A percentile compares a stretch with the other conserved stretches of the same genome.
phyloP scores from a whole-genome alignment of 75 land plant genomes.

The Pinus albicaulis region DNA sequence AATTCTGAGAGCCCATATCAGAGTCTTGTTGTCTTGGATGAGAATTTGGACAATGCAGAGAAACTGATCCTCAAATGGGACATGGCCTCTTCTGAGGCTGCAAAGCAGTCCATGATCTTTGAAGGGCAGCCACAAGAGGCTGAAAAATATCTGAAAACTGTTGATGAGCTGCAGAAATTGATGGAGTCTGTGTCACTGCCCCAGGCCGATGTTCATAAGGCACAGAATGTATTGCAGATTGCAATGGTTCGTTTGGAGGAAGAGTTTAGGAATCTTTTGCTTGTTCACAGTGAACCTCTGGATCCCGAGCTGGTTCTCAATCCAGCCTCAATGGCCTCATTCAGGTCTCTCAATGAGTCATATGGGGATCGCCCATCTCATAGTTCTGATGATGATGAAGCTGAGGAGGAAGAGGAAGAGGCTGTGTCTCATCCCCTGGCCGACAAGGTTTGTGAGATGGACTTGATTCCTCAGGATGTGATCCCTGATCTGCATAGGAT shows the following conservation, averaged over 20 bases:
- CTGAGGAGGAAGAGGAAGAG: background rate
- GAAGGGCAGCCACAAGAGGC: constrained; percentile 9
- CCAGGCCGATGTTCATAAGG: constrained; percentile 14
- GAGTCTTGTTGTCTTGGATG: constrained; percentile 16
- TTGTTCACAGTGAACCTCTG: constrained; percentile 10
- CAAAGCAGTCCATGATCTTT: constrained; percentile 10
- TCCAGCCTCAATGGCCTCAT: background rate
- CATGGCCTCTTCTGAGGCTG: constrained; percentile 1
- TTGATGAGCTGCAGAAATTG: constrained; percentile 7
- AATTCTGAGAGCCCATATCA: background rate
- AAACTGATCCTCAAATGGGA: constrained; percentile 43
- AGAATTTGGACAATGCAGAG: constrained; percentile 21
- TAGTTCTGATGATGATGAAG: background rate
- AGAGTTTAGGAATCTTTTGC: constrained; percentile 79
- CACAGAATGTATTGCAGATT: constrained; percentile 40
- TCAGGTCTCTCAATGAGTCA: background rate
- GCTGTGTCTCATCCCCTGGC: constrained; percentile 18
- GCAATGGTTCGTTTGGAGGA: constrained; percentile 89
- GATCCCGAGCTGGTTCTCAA: constrained; percentile 11
- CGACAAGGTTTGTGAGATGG: constrained; percentile 18
- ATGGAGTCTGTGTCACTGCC: background rate
- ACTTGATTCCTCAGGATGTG: constrained; percentile 36
- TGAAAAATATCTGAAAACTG: constrained; percentile 14
- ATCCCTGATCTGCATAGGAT: constrained; percentile 44
- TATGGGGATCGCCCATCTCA: background rate